These are phyloP conservation scores for Dittrichia graveolens DNA, from an alignment of 129 eudicot species.

Conservation along the genomic window DNA sequence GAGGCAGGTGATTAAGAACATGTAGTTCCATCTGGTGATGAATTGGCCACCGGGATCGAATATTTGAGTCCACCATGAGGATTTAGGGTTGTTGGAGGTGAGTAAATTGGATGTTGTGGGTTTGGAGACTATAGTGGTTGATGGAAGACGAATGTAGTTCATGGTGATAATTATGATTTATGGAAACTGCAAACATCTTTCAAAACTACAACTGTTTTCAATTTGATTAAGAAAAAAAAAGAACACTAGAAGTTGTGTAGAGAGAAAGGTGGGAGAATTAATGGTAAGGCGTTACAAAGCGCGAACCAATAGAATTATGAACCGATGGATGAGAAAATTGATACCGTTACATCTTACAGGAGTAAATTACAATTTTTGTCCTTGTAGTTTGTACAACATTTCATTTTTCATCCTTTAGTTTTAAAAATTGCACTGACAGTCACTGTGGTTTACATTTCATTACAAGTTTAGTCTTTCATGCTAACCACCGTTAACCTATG, in stretches of 20 bases:
- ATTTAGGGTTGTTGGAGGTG: conserved; percentile 29
- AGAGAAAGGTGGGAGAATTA: conserved; percentile 27
- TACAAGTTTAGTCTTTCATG: too few species aligned
- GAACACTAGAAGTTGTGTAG: conserved; percentile 12
- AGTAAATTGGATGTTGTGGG: conserved; percentile 26
- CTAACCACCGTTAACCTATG: too few species aligned
- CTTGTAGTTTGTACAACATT: too few species aligned
- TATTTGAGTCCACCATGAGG: conserved; percentile 60
- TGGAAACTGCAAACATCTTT: background rate
- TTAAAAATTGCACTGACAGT: too few species aligned
- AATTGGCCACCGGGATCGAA: conserved; percentile 69
- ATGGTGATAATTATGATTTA: conserved; percentile 26
- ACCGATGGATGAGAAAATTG: conserved; percentile 19
- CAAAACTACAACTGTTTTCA: background rate
- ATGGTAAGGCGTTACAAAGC: conserved; percentile 22
- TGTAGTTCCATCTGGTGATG: conserved; percentile 72
- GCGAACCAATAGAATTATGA: conserved; percentile 23
- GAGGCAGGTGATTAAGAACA: conserved; percentile 65
- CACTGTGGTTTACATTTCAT: too few species aligned
- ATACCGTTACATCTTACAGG: too few species aligned
- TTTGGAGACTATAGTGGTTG: conserved; percentile 40
- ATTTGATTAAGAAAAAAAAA: conserved; percentile 8
- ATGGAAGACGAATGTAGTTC: conserved; percentile 39
- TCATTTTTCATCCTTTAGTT: too few species aligned
- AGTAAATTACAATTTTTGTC: too few species aligned